Evolutionary conservation across 2,329 filamentous ascomycete genomes (phyloP).

Genomic region (Penicillium sp.): DNA sequence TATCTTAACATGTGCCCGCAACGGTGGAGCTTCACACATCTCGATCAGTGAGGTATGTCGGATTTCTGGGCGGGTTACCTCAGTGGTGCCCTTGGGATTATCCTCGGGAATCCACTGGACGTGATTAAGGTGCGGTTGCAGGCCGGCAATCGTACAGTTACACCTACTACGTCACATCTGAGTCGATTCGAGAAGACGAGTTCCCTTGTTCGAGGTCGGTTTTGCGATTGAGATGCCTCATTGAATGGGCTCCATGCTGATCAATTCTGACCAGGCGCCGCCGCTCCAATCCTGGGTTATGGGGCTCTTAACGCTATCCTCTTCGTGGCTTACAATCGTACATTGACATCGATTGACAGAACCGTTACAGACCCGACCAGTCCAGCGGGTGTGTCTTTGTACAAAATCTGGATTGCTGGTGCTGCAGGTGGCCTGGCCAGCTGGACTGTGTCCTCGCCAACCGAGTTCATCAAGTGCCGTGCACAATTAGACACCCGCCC

Average conservation of each 20-base stretch:
- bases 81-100: constrained; percentile 81
- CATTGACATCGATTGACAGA: constrained; percentile 64
- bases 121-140: constrained; percentile 81
- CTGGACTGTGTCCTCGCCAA: constrained; percentile 84
- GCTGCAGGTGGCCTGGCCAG: constrained; percentile 81
- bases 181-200: constrained; percentile 39
- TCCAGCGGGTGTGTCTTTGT: constrained; percentile 55
- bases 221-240: neutral
- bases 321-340: constrained; percentile 88
- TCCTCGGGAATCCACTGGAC: constrained; percentile 87
- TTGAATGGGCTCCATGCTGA: neutral
- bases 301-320: constrained; percentile 88
- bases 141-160: constrained; percentile 53
- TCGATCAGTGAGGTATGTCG: constrained; percentile 61
- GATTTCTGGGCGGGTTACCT: constrained; percentile 95
- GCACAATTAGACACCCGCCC: constrained; percentile 67
- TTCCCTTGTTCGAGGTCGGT: constrained; percentile 46
- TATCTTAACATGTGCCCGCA: constrained; percentile 1
- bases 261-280: constrained; percentile 62
- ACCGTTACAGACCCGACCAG: constrained; percentile 49
- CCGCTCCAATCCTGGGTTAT: constrained; percentile 86
- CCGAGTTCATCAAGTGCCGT: constrained; percentile 87
- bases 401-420: constrained; percentile 77
- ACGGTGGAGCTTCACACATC: constrained; percentile 5
- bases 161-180: constrained; percentile 27